Conservation (phyloP, 192 early-diverging fungal genomes). For the Linnemannia schmuckeri region DNA sequence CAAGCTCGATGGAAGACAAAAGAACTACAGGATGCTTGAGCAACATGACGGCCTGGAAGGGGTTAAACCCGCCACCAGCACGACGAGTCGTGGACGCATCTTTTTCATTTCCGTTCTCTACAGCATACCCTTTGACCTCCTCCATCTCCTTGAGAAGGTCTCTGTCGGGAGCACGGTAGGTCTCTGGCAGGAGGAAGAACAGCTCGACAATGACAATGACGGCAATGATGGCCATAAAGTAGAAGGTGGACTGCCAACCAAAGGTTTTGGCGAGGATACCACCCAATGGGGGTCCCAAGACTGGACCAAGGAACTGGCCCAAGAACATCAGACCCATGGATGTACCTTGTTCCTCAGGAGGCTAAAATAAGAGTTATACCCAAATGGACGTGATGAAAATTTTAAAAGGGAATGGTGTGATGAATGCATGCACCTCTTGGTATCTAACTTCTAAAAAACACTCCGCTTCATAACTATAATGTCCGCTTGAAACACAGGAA, state of each 20-base stretch:
- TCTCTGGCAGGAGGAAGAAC: constrained; percentile 61
- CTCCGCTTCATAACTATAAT: background rate
- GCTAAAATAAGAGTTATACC: constrained; percentile 4
- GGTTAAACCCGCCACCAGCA: constrained; percentile 26
- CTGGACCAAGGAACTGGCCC: constrained; percentile 51
- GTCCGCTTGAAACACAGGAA: background rate
- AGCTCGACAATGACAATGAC: constrained; percentile 40
- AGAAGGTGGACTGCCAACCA: constrained; percentile 62
- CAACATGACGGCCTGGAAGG: constrained; percentile 55
- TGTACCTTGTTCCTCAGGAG: constrained; percentile 51
- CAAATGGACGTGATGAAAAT: background rate
- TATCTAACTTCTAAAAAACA: background rate
- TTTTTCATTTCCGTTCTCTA: background rate
- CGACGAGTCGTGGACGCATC: background rate
- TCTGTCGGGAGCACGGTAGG: constrained; percentile 49
- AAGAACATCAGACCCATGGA: constrained; percentile 54
- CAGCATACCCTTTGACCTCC: constrained; percentile 12
- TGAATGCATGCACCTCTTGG: background rate
- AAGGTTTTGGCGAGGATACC: constrained; percentile 58
- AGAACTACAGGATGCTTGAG: constrained; percentile 57
- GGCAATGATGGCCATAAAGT: constrained; percentile 59
- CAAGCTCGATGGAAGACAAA: constrained; percentile 50
- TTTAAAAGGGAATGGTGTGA: background rate
- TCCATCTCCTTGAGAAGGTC: constrained; percentile 14
- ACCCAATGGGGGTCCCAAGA: constrained; percentile 59